Base-by-base conservation (phyloP, 192 early-diverging fungal species). In the Irineochytrium annulatum region DNA sequence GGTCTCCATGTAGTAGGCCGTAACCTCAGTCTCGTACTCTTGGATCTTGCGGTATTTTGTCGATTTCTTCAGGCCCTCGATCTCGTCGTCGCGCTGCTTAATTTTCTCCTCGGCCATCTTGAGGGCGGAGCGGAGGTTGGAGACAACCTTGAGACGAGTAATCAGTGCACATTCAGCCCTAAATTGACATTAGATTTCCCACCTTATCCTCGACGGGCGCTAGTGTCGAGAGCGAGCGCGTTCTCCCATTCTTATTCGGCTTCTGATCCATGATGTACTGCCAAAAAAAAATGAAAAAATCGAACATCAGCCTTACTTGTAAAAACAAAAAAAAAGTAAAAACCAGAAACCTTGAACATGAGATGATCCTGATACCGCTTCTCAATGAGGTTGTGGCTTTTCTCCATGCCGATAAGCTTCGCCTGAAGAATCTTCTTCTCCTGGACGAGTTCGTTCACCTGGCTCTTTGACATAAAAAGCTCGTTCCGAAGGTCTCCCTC, bases 311-410 rank as follows among this genome's bases (percentile, higher is more conserved):
- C n/a, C n/a, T n/a, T n/a, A n/a, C n/a, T n/a, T n/a, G n/a, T n/a
- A n/a, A n/a, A n/a, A n/a, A n/a, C n/a, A n/a, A n/a, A n/a, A n/a
- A n/a, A n/a, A n/a, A n/a, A n/a, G n/a, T n/a, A n/a, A n/a, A n/a
- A n/a, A n/a, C n/a, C n/a, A n/a, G n/a, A n/a, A n/a, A 49, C 46
- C 46, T 49, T 8, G 5, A 48, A 49, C 39, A 67, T 53, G 26
- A 67, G 26, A 26, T 67, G 65, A 41, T 67, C 65, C 34, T 67
- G 65, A 67, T 60, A 67, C 22, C 57, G 44, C 31, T 57, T 26
- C 30, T 60, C 57, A 45, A 67, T 52, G 22, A 60, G 44, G 39
- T 52, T 43, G 46, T 57, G 37, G 43, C 34, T 67, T 31, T 34
- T 59, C 28, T 67, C 65, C 1, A 49, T 35, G 35, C 31, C 31